A percentile compares a stretch with the other conserved stretches of the same genome.
Evolutionary conservation across 2,329 filamentous ascomycete genomes (phyloP).

Genomic region (Fusarium siculi): DNA sequence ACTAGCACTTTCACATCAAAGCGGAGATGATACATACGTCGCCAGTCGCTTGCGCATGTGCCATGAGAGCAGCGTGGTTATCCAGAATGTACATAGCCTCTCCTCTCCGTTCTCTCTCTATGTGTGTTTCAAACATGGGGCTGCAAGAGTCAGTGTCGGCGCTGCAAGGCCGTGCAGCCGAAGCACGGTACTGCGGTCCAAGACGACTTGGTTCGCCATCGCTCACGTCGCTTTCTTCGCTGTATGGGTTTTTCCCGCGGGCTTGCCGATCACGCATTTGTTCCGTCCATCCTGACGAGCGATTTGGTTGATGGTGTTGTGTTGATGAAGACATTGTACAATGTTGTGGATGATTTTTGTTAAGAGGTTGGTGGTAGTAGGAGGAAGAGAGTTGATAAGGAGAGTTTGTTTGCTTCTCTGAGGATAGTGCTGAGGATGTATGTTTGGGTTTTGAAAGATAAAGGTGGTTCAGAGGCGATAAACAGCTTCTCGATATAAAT

Average conservation of each 20-base stretch:
- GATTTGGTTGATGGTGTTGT: conserved; percentile 50
- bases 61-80: conserved; percentile 67
- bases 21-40: conserved; percentile 57
- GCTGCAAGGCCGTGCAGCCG: background rate
- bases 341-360: background rate
- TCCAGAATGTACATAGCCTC: conserved; percentile 66
- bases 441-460: background rate
- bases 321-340: conserved; percentile 30
- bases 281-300: conserved; percentile 53
- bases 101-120: conserved; percentile 56
- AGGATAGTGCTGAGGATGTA: background rate
- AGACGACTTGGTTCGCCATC: conserved; percentile 33
- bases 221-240: conserved; percentile 39
- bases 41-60: conserved; percentile 64
- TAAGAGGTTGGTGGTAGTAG: background rate
- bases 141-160: background rate
- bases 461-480: background rate
- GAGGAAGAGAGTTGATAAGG: background rate
- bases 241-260: conserved; percentile 66
- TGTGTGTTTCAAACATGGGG: conserved; percentile 52
- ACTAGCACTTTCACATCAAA: background rate
- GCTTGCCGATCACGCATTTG: conserved; percentile 69
- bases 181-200: conserved; percentile 13
- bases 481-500: background rate
- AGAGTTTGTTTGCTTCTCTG: background rate